Percentiles rank a stretch among this genome's conserved stretches.
These are phyloP conservation scores for Phanerochaete carnosa DNA, from an alignment of 768 basidiomycete species.

Conservation along the genomic window DNA sequence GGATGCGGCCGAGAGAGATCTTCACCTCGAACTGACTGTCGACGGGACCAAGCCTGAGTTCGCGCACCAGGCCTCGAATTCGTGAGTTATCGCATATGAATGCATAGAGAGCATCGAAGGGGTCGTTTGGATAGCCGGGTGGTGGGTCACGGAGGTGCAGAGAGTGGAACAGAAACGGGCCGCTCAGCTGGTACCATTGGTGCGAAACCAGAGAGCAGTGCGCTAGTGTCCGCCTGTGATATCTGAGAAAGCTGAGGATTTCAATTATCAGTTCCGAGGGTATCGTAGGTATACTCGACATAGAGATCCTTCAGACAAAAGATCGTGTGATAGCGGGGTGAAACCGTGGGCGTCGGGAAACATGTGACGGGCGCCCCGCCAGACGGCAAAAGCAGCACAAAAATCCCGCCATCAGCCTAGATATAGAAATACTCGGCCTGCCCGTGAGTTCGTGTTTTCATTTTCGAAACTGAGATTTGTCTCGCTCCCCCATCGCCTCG, in stretches of 20 bases:
- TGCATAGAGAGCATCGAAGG: not conserved
- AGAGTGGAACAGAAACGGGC: not conserved
- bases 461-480: not conserved
- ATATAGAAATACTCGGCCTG: not conserved
- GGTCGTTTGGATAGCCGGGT: not conserved
- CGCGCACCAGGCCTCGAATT: not conserved
- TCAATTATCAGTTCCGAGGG: not conserved
- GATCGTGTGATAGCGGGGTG: not conserved
- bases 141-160: not conserved
- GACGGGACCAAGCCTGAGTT: not conserved
- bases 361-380: not conserved
- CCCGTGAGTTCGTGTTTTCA: too few relatives aligned
- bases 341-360: not conserved
- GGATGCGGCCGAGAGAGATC: not conserved
- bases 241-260: not conserved
- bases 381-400: not conserved
- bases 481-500: not conserved
- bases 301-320: too few relatives aligned
- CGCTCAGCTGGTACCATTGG: not conserved
- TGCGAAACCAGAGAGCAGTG: not conserved
- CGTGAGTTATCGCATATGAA: not conserved
- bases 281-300: not conserved
- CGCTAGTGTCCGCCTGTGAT: not conserved
- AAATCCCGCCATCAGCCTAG: not conserved
- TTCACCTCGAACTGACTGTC: not conserved